Evolutionary conservation across 1,284 basidiomycete genomes (phyloP), one percentile per base, ranked within the genome.

Genomic region (Mycena sp.): DNA sequence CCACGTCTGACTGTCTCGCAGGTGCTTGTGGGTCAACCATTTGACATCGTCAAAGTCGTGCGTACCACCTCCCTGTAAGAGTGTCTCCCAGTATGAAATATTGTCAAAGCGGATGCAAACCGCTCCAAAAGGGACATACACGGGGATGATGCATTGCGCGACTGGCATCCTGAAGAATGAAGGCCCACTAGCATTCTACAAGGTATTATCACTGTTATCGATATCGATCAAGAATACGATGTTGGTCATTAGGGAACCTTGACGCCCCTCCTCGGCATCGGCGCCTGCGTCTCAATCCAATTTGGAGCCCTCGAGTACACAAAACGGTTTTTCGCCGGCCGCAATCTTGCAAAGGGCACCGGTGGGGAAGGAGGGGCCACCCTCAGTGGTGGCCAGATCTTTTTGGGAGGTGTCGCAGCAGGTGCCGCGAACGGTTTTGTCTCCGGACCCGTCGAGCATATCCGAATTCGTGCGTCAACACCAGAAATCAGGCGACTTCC

Each of bases 21-120:
- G 91, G 92, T 93, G 61, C 83, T 98, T 43, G 95, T 97, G 55
- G 95, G 95, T 46, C 96, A 98, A 78, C 94, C 95, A 19, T 97
- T 98, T 75, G 96, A 98, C 78, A 98, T 98, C 68, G 93, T 97
- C 80, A 98, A 98, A 88, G 92, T 94, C 80, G 92, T 93, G 72
- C 77, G 90, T 85, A 56, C 65, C 63, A 44, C 52, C 54, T 52
- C 43, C 65, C 50, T 50, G 37, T 57, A n/a, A 44, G 37, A 50
- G 38, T 51, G 55, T 62, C 43, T n/a, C n/a, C 55, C 29, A 59
- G 40, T 54, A 55, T 67, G 44, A 68, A 64, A 67, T 53, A 56
- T 43, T 61, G 65, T 62, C 65, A 23, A 72, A 92, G 86, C 89
- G 96, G 67, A 93, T 99, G 85, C 97, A 99, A 87, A 98, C 96